Evolutionary conservation across 257 asterid species (phyloP).

Genomic region (Rubia yunnanensis): DNA sequence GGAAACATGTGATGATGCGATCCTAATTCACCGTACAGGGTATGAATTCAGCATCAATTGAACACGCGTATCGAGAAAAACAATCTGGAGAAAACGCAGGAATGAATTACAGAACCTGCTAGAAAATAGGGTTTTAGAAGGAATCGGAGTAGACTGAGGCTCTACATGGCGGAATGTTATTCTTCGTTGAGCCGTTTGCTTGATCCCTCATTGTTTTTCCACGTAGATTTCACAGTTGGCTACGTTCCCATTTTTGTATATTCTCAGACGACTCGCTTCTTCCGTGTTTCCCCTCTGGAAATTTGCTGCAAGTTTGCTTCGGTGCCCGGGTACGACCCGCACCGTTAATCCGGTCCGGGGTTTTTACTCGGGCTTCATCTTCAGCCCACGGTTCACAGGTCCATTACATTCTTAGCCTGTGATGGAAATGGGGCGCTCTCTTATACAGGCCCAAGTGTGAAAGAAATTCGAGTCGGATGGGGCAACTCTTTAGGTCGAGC

Average conservation of each 20-base stretch:
- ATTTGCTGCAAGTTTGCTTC: slow-evolving; percentile 15
- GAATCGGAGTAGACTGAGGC: background rate
- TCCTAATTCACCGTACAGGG: background rate
- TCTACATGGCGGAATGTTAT: background rate
- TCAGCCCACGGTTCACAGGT: background rate
- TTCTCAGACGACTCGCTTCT: background rate
- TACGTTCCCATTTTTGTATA: slow-evolving; percentile 1
- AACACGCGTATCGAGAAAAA: background rate
- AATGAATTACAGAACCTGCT: background rate
- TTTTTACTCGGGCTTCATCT: background rate
- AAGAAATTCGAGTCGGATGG: too few species aligned
- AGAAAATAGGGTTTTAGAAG: slow-evolving; percentile 13
- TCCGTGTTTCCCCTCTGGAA: slow-evolving; percentile 12
- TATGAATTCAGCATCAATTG: background rate
- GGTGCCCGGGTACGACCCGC: background rate
- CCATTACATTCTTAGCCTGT: background rate
- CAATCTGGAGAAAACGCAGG: background rate
- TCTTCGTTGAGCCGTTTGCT: background rate
- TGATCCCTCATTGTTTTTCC: slow-evolving; percentile 11
- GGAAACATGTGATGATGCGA: background rate
- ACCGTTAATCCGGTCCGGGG: background rate
- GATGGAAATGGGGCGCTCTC: background rate
- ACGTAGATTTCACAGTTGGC: slow-evolving; percentile 3
- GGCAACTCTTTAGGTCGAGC: too few species aligned
- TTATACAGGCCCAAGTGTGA: too few species aligned